These are phyloP conservation scores for Globisporangium apiculatum DNA, from an alignment of 352 stramenopile species.

Conservation along the genomic window DNA sequence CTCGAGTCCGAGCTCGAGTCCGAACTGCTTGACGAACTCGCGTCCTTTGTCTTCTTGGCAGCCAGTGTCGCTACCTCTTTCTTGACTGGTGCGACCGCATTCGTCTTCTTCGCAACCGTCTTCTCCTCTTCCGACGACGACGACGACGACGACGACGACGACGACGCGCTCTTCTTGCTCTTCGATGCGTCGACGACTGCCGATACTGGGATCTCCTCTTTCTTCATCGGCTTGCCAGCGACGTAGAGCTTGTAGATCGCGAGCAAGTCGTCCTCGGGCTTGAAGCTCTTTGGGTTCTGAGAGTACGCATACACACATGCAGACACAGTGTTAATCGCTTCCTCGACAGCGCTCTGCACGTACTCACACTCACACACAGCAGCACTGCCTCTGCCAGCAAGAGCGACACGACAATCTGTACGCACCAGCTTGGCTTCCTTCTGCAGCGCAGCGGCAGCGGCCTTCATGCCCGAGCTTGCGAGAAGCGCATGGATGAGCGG, in stretches of 20 bases:
- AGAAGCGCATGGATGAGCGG: slow-evolving; percentile 71
- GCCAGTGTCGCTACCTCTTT: slow-evolving; percentile 6
- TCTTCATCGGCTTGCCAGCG: slow-evolving; percentile 35
- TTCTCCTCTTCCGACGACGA: slow-evolving; percentile 30
- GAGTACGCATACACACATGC: slow-evolving; percentile 1
- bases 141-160: slow-evolving; percentile 23
- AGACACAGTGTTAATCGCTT: background rate
- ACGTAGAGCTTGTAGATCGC: slow-evolving; percentile 71
- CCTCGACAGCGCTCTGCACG: background rate
- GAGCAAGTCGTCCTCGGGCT: slow-evolving; percentile 60
- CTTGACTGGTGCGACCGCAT: slow-evolving; percentile 5
- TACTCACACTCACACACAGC: background rate
- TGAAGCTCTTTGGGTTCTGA: slow-evolving; percentile 44
- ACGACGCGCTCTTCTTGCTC: slow-evolving; percentile 31
- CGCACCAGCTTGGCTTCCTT: slow-evolving; percentile 71
- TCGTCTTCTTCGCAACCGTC: slow-evolving; percentile 12
- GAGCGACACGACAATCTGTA: background rate
- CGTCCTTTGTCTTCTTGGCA: slow-evolving; percentile 18
- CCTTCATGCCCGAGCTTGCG: slow-evolving; percentile 56
- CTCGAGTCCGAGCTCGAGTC: slow-evolving; percentile 14
- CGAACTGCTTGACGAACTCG: slow-evolving; percentile 6
- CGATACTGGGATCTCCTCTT: slow-evolving; percentile 42
- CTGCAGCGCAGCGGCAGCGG: slow-evolving; percentile 46
- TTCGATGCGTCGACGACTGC: slow-evolving; percentile 52
- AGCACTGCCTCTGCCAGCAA: no score